These are phyloP conservation scores for Aureobasidium mangrovei DNA, from an alignment of 2,329 filamentous ascomycete species.

Conservation along the genomic window DNA sequence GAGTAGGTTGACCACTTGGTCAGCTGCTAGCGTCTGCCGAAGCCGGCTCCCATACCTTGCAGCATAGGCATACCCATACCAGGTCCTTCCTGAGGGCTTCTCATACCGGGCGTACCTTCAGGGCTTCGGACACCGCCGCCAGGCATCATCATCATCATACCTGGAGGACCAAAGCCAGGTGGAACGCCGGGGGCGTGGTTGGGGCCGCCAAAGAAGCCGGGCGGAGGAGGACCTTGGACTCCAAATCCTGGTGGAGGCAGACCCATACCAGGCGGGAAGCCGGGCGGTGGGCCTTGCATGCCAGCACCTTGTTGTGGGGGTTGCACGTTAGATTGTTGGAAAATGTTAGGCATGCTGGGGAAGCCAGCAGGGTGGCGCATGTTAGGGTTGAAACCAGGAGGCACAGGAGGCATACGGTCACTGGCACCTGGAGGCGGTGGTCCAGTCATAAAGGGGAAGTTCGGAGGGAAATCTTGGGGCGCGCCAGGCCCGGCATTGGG, in stretches of 20 bases:
- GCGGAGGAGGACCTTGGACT: constrained; percentile 10
- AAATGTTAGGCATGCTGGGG: constrained; percentile 23
- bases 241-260: constrained; percentile 1
- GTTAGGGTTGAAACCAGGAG: constrained; percentile 26
- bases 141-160: constrained; percentile 12
- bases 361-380: constrained; percentile 28
- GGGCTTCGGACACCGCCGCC: not conserved
- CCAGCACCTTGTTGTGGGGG: constrained; percentile 13
- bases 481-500: constrained; percentile 10
- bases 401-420: constrained; percentile 16
- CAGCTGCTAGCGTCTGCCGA: not conserved
- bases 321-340: constrained; percentile 21
- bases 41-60: constrained; percentile 4
- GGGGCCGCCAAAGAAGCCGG: constrained; percentile 12
- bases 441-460: not conserved
- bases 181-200: constrained; percentile 7
- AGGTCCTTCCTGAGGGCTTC: constrained; percentile 7
- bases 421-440: constrained; percentile 11
- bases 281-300: constrained; percentile 4
- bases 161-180: constrained; percentile 4
- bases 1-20: not conserved
- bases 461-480: constrained; percentile 13
- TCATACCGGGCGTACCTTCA: constrained; percentile 1
- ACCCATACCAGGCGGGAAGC: constrained; percentile 9
- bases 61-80: constrained; percentile 10